Base-by-base conservation (phyloP, 2,329 filamentous ascomycete genomes). In the Ustilaginoidea virens region DNA sequence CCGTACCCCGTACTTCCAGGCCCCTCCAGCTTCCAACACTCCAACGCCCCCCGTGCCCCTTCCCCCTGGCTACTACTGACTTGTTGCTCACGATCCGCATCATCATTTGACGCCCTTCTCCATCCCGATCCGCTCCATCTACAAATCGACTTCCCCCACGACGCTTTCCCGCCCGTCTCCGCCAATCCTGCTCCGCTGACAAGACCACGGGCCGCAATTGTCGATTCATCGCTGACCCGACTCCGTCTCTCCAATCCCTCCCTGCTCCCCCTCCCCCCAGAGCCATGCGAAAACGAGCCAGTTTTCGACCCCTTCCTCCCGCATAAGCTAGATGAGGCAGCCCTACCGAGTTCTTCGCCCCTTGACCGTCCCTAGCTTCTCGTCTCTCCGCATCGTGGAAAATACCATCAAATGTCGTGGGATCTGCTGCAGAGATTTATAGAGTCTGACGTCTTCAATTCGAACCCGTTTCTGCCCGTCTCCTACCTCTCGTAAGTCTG, bases 391-490 rank as follows among this genome's bases (percentile, higher is more conserved):
- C 18, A 14, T 23, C 13, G 6, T 23, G 8, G 29, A 29, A 22
- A 25, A 13, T 5, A 31, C 17, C 22, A 45, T 43, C 36, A 55
- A 62, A 77, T 76, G 74, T 79, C 74, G 63, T 87, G 80, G 80
- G 79, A 86, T 64, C 66, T 90, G 62, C 69, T 90, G 53, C 79
- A 82, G 66, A 74, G 81, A 58, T 86, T 87, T 71, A 74, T 90
- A 63, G 80, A 87, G 69, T 85, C 79, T 63, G 81, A 90, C 66
- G 80, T 90, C 64, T 90, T 90, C 68, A 87, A 86, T 63, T 77
- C 80, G 60, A 78, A 87, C 58, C 80, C 82, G 39, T 87, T 85
- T 55, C 74, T 90, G 55, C 79, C 80, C 36, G 81, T 90, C 51
- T 82, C 80, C 40, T 90, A 90, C 58, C 73, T 90, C 48, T 81